Conservation (phyloP, 2,329 filamentous ascomycete genomes). For the Beauveria sp. region DNA sequence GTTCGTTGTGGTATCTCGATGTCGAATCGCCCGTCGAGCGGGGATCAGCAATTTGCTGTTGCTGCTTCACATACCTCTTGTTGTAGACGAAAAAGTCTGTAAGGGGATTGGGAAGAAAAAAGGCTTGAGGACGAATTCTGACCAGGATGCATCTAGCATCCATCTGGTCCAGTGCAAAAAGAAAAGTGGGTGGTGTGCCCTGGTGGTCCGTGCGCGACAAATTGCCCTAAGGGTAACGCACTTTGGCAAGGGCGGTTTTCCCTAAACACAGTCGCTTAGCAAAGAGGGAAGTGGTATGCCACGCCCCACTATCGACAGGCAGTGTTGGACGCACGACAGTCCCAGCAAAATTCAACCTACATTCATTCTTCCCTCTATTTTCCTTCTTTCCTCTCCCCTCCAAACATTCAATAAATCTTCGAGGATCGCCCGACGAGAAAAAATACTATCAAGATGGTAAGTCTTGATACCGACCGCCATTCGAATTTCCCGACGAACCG, state of each 20-base stretch:
- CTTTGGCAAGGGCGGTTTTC: neutral
- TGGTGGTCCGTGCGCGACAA: constrained; percentile 34
- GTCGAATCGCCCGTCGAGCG: constrained; percentile 23
- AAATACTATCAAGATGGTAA: constrained; percentile 51
- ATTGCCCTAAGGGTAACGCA: constrained; percentile 32
- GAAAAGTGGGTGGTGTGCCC: constrained; percentile 28
- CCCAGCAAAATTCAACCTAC: constrained; percentile 11
- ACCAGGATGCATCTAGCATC: neutral
- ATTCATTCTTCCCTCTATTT: constrained; percentile 18
- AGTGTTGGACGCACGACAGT: constrained; percentile 19
- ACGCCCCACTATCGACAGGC: constrained; percentile 6
- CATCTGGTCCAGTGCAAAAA: constrained; percentile 6
- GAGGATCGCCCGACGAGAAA: constrained; percentile 59
- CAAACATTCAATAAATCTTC: constrained; percentile 45
- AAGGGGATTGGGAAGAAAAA: constrained; percentile 10
- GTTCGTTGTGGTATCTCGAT: constrained; percentile 12
- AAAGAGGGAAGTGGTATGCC: neutral
- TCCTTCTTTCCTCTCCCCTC: constrained; percentile 16
- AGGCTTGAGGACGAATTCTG: neutral
- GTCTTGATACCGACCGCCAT: constrained; percentile 21
- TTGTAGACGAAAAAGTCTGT: constrained; percentile 15
- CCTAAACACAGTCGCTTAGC: neutral
- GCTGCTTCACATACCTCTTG: constrained; percentile 38
- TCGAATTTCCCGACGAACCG: constrained; percentile 4
- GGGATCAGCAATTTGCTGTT: constrained; percentile 9